phyloP scores from a whole-genome alignment of 192 early-diverging fungal genomes.

The Spinellus fusiger region DNA sequence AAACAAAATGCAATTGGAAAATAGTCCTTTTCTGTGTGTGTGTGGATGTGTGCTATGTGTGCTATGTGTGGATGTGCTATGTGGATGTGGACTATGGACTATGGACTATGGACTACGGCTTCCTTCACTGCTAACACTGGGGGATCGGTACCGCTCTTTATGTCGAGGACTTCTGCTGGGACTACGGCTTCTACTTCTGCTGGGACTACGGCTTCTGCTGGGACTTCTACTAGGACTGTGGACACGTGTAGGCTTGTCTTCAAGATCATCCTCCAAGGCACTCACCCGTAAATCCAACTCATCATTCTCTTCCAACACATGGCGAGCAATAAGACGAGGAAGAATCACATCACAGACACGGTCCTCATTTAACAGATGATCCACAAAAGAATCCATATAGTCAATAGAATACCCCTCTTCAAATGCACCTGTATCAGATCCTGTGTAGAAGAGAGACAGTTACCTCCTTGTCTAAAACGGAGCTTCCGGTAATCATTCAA shows the following conservation, averaged over 20 bases:
- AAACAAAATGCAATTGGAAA: too few species aligned
- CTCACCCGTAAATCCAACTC: slow-evolving; percentile 76
- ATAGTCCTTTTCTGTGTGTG: too few species aligned
- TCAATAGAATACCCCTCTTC: background rate
- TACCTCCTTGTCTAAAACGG: slow-evolving; percentile 48
- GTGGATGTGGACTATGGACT: too few species aligned
- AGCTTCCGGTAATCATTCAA: slow-evolving; percentile 86
- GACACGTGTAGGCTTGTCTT: background rate
- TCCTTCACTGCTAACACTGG: background rate
- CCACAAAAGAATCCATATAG: slow-evolving; percentile 89
- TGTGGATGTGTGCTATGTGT: too few species aligned
- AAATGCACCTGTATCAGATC: background rate
- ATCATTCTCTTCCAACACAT: slow-evolving; percentile 79
- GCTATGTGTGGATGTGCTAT: too few species aligned
- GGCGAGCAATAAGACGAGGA: slow-evolving; percentile 73
- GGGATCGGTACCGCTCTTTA: background rate
- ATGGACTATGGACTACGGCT: background rate
- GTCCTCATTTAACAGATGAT: slow-evolving; percentile 71
- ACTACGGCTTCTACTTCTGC: background rate
- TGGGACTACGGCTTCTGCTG: background rate
- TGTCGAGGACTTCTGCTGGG: background rate
- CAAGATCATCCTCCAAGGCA: slow-evolving; percentile 62
- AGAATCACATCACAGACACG: slow-evolving; percentile 87
- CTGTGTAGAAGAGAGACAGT: background rate
- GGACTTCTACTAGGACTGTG: background rate